A percentile compares a stretch with the other conserved stretches of the same genome.
phyloP scores from a whole-genome alignment of 306 rosid species.

The Nissolia schottii region DNA sequence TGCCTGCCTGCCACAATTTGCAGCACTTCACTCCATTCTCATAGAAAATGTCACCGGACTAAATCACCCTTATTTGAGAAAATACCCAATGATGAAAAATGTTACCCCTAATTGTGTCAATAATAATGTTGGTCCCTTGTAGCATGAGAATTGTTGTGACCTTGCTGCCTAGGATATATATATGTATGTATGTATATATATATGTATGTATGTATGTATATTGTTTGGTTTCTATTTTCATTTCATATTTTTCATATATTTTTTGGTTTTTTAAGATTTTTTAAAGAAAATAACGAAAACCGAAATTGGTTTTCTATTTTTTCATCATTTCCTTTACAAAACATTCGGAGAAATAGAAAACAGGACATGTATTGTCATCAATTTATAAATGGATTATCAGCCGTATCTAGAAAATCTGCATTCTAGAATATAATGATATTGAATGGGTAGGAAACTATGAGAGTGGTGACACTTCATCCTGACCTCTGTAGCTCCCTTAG shows the following conservation, averaged over 20 bases:
- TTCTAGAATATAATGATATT: background rate
- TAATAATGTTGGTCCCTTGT: background rate
- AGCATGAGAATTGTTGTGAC: background rate
- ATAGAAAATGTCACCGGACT: background rate
- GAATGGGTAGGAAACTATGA: background rate
- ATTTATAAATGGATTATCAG: background rate
- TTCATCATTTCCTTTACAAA: too few relatives aligned
- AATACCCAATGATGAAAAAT: background rate
- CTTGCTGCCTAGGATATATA: background rate
- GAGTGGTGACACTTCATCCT: background rate
- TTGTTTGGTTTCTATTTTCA: too few relatives aligned
- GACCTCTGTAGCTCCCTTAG: background rate
- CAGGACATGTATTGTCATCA: too few relatives aligned
- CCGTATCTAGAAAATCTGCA: background rate
- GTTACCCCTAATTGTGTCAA: background rate
- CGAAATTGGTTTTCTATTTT: too few relatives aligned
- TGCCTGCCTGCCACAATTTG: background rate
- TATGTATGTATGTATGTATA: too few relatives aligned
- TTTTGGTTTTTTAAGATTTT: too few relatives aligned
- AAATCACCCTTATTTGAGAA: slow-evolving; percentile 16
- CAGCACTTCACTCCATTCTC: background rate
- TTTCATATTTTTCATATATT: too few relatives aligned
- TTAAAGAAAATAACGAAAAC: too few relatives aligned
- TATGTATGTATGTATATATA: too few relatives aligned
- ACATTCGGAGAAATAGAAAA: too few relatives aligned